Percentiles rank a stretch among this genome's conserved stretches.
Conservation (phyloP, 2,329 filamentous ascomycete species). For the Arthrobotrys sinensis region DNA sequence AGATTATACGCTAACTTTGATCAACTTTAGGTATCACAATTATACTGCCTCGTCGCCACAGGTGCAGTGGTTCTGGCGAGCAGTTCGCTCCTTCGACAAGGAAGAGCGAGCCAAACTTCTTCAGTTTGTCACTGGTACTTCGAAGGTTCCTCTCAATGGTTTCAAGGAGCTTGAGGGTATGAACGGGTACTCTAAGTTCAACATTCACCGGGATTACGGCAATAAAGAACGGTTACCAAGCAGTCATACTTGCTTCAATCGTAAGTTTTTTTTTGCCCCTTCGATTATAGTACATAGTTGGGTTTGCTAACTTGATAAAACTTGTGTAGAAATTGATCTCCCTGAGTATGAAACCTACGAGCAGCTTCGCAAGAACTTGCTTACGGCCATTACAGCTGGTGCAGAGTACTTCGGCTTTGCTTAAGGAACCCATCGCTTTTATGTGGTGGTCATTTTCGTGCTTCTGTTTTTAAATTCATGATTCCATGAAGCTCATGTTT, state of each 20-base stretch:
- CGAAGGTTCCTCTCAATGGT: slow-evolving; percentile 96
- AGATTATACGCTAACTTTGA: slow-evolving; percentile 5
- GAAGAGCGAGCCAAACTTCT: slow-evolving; percentile 97
- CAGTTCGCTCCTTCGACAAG: slow-evolving; percentile 96
- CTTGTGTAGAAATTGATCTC: slow-evolving; percentile 81
- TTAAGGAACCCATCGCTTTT: slow-evolving; percentile 70
- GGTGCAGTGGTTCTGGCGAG: slow-evolving; percentile 99
- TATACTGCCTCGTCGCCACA: slow-evolving; percentile 94
- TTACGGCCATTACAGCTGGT: slow-evolving; percentile 97
- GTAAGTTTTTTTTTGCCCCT: slow-evolving; percentile 73
- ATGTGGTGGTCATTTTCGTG: background rate
- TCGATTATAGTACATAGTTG: slow-evolving; percentile 1
- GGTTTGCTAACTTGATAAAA: slow-evolving; percentile 66
- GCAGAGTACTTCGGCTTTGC: slow-evolving; percentile 98
- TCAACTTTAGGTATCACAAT: slow-evolving; percentile 79
- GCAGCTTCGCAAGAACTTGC: slow-evolving; percentile 84
- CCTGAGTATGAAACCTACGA: slow-evolving; percentile 99
- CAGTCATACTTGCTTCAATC: slow-evolving; percentile 99
- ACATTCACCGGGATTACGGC: slow-evolving; percentile 97
- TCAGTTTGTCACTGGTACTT: slow-evolving; percentile 98
- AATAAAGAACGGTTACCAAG: slow-evolving; percentile 95
- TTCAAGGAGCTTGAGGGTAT: slow-evolving; percentile 99
- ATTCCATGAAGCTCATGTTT: slow-evolving; percentile 21
- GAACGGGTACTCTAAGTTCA: slow-evolving; percentile 98
- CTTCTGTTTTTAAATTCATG: slow-evolving; percentile 20